phyloP scores from a whole-genome alignment of 78 protist genomes.

The Cavenderia fasciculata region DNA sequence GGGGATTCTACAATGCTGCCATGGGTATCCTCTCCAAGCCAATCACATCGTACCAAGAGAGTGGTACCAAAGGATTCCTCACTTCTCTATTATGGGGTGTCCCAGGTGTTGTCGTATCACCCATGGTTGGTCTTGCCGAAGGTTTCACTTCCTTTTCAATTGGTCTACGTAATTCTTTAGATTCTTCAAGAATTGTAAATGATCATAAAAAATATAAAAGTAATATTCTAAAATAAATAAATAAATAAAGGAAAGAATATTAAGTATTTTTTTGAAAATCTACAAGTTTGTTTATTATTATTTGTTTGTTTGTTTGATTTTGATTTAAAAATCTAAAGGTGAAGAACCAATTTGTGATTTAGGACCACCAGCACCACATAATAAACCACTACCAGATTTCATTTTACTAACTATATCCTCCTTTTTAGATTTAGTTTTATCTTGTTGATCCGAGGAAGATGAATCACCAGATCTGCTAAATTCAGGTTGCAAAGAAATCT shows the following conservation, averaged over 20 bases:
- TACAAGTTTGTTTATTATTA: no score
- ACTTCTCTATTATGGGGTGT: constrained; percentile 36
- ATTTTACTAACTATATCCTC: constrained; percentile 40
- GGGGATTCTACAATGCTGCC: constrained; percentile 50
- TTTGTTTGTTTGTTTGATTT: background rate
- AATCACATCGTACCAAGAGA: background rate
- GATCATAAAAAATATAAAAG: constrained; percentile 20
- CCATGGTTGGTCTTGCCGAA: constrained; percentile 33
- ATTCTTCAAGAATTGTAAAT: constrained; percentile 33
- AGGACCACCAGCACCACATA: constrained; percentile 26
- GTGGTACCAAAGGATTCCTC: constrained; percentile 19
- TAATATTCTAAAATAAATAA: no score
- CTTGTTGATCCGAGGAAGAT: background rate
- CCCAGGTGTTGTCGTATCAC: constrained; percentile 35
- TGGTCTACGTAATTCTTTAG: constrained; percentile 44
- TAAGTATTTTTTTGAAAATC: no score
- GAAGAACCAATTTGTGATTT: background rate
- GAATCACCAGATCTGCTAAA: constrained; percentile 54
- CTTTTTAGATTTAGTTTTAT: background rate
- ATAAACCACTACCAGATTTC: constrained; percentile 69
- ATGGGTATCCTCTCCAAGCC: constrained; percentile 16
- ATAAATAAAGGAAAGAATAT: no score
- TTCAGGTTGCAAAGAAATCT: constrained; percentile 74
- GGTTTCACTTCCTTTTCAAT: constrained; percentile 28
- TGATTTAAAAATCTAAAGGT: constrained; percentile 26